Percentiles rank a stretch among this genome's conserved stretches.
Evolutionary conservation across 805 yeast genomes (phyloP).

Genomic region (Ogataea neopini): DNA sequence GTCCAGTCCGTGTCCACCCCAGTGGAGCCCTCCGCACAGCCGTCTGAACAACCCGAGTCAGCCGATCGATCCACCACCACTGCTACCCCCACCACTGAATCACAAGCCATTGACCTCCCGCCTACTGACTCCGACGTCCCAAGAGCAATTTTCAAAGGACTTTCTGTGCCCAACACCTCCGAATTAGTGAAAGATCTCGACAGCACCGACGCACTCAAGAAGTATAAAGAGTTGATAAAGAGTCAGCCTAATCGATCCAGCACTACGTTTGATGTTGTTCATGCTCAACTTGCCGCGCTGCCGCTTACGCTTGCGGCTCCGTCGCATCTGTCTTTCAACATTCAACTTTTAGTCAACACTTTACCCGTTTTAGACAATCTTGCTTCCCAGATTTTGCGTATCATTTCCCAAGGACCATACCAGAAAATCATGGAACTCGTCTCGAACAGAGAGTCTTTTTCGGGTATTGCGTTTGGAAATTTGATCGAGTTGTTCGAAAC

Average conservation of each 20-base stretch:
- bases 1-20: no score
- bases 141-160: conserved; percentile 32
- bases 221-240: conserved; percentile 29
- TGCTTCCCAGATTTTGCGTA: conserved; percentile 74
- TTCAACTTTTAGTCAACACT: conserved; percentile 65
- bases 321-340: conserved; percentile 55
- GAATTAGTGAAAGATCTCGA: conserved; percentile 31
- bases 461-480: conserved; percentile 62
- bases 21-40: no score
- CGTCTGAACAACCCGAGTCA: no score
- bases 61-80: no score
- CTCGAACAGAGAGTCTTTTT: conserved; percentile 63
- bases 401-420: conserved; percentile 72
- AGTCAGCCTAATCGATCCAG: conserved; percentile 14
- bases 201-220: conserved; percentile 27
- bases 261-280: conserved; percentile 27
- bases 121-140: conserved; percentile 3
- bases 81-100: no score
- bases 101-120: no score
- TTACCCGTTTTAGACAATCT: conserved; percentile 79
- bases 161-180: conserved; percentile 37
- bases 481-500: conserved; percentile 77
- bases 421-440: conserved; percentile 73
- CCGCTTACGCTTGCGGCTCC: conserved; percentile 62
- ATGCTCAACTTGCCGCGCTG: conserved; percentile 59